Percentiles rank a stretch among this genome's conserved stretches.
These are phyloP conservation scores for Tephrocybe sp. DNA, from an alignment of 768 basidiomycete species.

Conservation along the genomic window DNA sequence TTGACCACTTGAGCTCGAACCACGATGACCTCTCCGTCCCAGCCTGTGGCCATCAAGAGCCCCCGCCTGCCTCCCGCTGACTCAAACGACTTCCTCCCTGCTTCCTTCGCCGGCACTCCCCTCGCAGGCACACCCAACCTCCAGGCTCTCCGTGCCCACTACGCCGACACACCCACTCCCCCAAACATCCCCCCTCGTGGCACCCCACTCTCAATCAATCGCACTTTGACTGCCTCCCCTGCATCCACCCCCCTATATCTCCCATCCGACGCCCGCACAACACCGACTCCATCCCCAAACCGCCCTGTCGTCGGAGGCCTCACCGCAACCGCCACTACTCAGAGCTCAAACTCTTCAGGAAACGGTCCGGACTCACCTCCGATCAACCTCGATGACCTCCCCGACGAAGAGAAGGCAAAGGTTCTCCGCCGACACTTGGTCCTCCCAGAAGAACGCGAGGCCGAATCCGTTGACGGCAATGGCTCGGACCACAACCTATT, in stretches of 20 bases:
- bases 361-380: slow-evolving; percentile 29
- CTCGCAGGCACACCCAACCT: slow-evolving; percentile 63
- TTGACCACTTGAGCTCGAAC: slow-evolving; percentile 14
- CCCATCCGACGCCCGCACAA: background rate
- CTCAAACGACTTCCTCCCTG: slow-evolving; percentile 18
- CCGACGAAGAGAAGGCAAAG: slow-evolving; percentile 81
- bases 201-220: background rate
- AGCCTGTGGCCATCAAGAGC: slow-evolving; percentile 49
- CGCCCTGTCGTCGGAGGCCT: slow-evolving; percentile 31
- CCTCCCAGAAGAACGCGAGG: slow-evolving; percentile 61
- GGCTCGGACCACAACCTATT: slow-evolving; percentile 27
- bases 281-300: slow-evolving; percentile 15
- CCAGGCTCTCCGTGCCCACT: slow-evolving; percentile 62
- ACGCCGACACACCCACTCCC: slow-evolving; percentile 52
- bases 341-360: slow-evolving; percentile 22
- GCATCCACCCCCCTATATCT: background rate
- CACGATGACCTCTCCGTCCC: slow-evolving; percentile 53
- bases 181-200: slow-evolving; percentile 54
- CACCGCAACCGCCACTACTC: slow-evolving; percentile 27
- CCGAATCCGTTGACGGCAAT: slow-evolving; percentile 26
- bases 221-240: background rate
- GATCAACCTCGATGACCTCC: slow-evolving; percentile 54
- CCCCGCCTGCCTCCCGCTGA: slow-evolving; percentile 21
- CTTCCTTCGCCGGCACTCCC: slow-evolving; percentile 27
- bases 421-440: slow-evolving; percentile 81